Evolutionary conservation across 1,284 basidiomycete species (phyloP).

Genomic region (Ganoderma lucidum): DNA sequence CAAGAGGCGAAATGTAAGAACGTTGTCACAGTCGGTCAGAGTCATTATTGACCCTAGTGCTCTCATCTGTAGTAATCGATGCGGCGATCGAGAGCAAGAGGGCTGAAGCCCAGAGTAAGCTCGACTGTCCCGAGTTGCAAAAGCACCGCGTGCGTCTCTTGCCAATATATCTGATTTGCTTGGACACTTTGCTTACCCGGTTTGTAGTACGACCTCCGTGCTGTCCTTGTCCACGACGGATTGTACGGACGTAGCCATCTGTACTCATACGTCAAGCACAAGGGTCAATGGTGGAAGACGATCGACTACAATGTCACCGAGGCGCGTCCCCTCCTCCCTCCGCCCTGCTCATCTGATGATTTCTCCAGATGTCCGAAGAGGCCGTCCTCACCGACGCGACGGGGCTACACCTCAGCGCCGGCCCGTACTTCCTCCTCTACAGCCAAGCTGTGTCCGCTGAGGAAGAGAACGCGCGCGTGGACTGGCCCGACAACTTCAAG

Average conservation of each 20-base stretch:
- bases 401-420: constrained; percentile 75
- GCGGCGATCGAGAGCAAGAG: constrained; percentile 54
- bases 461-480: constrained; percentile 37
- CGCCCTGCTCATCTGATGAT: background rate
- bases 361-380: constrained; percentile 68
- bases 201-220: constrained; percentile 76
- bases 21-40: background rate
- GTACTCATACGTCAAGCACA: constrained; percentile 77
- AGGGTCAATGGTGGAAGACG: constrained; percentile 79
- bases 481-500: constrained; percentile 54
- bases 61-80: constrained; percentile 55
- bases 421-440: constrained; percentile 79
- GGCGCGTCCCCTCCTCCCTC: constrained; percentile 44
- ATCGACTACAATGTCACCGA: constrained; percentile 74
- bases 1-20: constrained; percentile 60
- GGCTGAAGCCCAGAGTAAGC: constrained; percentile 51
- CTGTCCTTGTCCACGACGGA: constrained; percentile 78
- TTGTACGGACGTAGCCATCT: constrained; percentile 75
- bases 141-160: constrained; percentile 56
- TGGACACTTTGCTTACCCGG: background rate
- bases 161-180: background rate
- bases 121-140: constrained; percentile 69
- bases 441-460: constrained; percentile 57
- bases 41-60: constrained; percentile 5
- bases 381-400: constrained; percentile 69